phyloP scores from a whole-genome alignment of 2,329 filamentous ascomycete species.

The Cucurbitaria berberidis region DNA sequence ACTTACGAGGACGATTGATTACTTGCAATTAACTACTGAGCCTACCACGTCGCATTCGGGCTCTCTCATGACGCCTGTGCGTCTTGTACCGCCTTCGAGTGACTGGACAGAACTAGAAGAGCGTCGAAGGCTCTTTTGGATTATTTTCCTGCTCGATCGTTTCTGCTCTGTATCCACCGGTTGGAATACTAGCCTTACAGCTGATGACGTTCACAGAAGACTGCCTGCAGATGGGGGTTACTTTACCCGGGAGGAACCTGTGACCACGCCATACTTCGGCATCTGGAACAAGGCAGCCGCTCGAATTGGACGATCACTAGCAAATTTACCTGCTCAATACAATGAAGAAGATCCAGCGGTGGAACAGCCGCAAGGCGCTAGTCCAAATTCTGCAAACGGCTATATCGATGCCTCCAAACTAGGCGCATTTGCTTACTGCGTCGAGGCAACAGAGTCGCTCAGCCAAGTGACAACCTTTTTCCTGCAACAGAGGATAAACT shows the following conservation, averaged over 20 bases:
- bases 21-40: conserved; percentile 41
- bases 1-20: conserved; percentile 43
- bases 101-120: conserved; percentile 45
- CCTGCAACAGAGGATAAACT: conserved; percentile 42
- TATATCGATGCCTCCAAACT: conserved; percentile 45
- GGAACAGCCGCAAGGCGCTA: conserved; percentile 33
- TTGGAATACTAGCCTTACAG: conserved; percentile 44
- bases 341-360: conserved; percentile 40
- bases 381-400: conserved; percentile 38
- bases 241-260: conserved; percentile 42
- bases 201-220: conserved; percentile 42
- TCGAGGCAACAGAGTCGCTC: conserved; percentile 43
- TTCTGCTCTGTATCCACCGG: conserved; percentile 43
- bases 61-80: conserved; percentile 40
- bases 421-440: conserved; percentile 44
- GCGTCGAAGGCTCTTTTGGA: conserved; percentile 40
- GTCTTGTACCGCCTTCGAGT: conserved; percentile 28
- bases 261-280: conserved; percentile 43
- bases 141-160: conserved; percentile 43
- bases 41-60: conserved; percentile 31
- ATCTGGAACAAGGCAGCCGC: conserved; percentile 46
- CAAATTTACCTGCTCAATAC: conserved; percentile 42
- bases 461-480: conserved; percentile 46
- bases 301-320: conserved; percentile 40
- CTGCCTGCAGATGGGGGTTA: conserved; percentile 44